phyloP scores from a whole-genome alignment of 2,329 filamentous ascomycete species.

The Pseudogymnoascus sp. region DNA sequence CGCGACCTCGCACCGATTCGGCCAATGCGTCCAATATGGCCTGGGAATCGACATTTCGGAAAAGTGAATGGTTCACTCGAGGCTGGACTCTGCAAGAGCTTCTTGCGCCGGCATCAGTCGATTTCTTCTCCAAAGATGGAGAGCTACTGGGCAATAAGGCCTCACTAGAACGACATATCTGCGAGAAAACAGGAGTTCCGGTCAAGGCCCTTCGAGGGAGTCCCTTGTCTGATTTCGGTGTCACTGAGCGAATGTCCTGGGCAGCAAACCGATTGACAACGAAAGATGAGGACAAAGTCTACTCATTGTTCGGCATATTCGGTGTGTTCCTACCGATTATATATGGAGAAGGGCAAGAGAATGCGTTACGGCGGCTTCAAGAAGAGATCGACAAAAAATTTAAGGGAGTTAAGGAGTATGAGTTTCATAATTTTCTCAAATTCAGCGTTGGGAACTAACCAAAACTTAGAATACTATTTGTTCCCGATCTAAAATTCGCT shows the following conservation, averaged over 20 bases:
- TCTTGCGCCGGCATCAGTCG: slow-evolving; percentile 13
- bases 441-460: not conserved
- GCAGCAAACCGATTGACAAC: slow-evolving; percentile 29
- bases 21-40: not conserved
- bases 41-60: slow-evolving; percentile 13
- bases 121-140: slow-evolving; percentile 16
- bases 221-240: slow-evolving; percentile 12
- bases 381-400: slow-evolving; percentile 25
- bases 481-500: not conserved
- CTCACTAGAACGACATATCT: slow-evolving; percentile 15
- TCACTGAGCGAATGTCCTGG: slow-evolving; percentile 31
- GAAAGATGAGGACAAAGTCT: slow-evolving; percentile 34
- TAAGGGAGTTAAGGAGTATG: not conserved
- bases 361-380: slow-evolving; percentile 28
- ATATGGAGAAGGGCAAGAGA: slow-evolving; percentile 30
- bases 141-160: slow-evolving; percentile 15
- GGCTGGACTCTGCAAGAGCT: slow-evolving; percentile 21
- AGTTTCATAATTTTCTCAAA: not conserved
- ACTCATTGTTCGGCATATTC: slow-evolving; percentile 37
- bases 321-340: slow-evolving; percentile 35
- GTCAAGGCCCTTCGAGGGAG: slow-evolving; percentile 13
- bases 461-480: not conserved
- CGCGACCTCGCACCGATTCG: not conserved
- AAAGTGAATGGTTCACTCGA: slow-evolving; percentile 16
- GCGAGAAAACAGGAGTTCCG: slow-evolving; percentile 16